Base-by-base conservation (phyloP, 441 rosid genomes). In the Bruguiera hainesii region DNA sequence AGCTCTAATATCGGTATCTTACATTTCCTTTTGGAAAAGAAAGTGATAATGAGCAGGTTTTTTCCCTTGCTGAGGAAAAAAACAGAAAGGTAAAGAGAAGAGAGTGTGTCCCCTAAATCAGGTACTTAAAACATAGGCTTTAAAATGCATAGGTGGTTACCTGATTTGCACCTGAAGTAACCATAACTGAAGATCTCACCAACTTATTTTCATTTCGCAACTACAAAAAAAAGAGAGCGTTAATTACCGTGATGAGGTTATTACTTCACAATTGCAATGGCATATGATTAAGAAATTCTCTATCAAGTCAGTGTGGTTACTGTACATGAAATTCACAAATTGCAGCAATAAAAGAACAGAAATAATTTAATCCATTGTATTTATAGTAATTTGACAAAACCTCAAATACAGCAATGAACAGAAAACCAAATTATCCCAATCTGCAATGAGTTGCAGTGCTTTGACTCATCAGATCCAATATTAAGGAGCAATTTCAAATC, bases 101-200 rank as follows among this genome's bases (percentile, higher is more conserved):
- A 42, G 16, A 2, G 0, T 37, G 46, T 13, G 18, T 42, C 16
- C 48, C 16, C 48, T 42, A 42, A 42, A 13, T 42, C 18, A 0
- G 48, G 15, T 13, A 42, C 48, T 13, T 42, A 42, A 42, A 42
- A 42, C 35, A 60, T 19, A 56, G 49, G 31, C 42, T 55, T 15
- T 37, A 60, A 19, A 71, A 42, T 51, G n/a, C n/a, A 33, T 7
- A 65, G 30, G 29, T 30, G 11, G 7, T 50, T 72, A 90, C 97
- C 97, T 93, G 99, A 77, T 96, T 96, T 73, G 98, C 99, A 64
- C 99, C 99, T 4, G 99, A 86, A 71, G 99, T 96, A 64, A 93
- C 99, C 89, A 96, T 91, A 71, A 96, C 97, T 0, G 84, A 81
- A 56, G 99, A 96, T 67, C 83, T 88, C 59, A 73, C 75, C 76